Base-by-base conservation (phyloP, 2,329 filamentous ascomycete genomes). In the Ceratocystis smalleyi region DNA sequence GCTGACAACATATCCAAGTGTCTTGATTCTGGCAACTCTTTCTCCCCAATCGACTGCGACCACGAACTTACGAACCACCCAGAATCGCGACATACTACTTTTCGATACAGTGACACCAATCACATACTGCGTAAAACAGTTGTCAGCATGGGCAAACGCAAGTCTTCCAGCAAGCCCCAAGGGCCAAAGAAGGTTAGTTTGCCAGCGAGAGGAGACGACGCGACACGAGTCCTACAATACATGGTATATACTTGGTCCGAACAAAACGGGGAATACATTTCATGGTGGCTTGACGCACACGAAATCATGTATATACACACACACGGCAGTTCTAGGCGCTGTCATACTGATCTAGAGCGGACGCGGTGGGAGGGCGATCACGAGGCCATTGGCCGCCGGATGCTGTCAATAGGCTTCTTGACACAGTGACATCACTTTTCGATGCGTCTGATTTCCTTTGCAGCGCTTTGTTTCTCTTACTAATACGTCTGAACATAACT, bases 81-180 rank as follows among this genome's bases (percentile, higher is more conserved):
- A 51, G 8, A 51, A 12, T 27, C 24, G 15, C 47, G 22, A 51
- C 22, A 51, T 15, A 51, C 6, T 51, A 10, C 22, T 51, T 27
- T 24, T 51, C 17, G 24, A 22, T 22, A 22, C 15, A 51, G 10
- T 24, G 22, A 27, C 47, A 40, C 22, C 47, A 6, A 51, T 51
- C 22, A 51, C 5, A 51, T 27, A 51, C 47, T 24, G 24, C 19
- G 17, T 10, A 12, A 15, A 51, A 24, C 22, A 12, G 24, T 24
- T 24, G 7, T 57, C 54, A 7, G 17, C 27, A 80, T 90, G 92
- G 92, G 92, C 68, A 96, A 96, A 81, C 89, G 92, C 82, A 95
- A 94, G 81, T 88, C 88, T 30, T 87, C 90, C 63, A 82, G 84
- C 72, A 91, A 91, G 78, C 89, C 89, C 17, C 81, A 85, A 73